Evolutionary conservation across 179 eudicot species (phyloP).

Genomic region (Silene vulgaris): DNA sequence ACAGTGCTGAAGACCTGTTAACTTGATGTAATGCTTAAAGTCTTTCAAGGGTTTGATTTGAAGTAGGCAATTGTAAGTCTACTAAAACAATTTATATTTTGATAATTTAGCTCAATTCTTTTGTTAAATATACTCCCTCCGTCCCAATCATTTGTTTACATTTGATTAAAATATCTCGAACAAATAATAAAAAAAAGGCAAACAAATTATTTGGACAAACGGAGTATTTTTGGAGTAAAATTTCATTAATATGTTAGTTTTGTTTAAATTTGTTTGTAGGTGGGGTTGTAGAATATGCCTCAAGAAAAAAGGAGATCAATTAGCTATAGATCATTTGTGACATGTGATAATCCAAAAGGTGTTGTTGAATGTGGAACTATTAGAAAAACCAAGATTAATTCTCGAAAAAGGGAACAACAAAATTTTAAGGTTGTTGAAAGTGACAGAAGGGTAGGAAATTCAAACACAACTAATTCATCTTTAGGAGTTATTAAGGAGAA

Average conservation of each 20-base stretch:
- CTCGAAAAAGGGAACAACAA: conserved; percentile 36
- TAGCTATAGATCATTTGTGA: conserved; percentile 72
- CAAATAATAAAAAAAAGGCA: no score
- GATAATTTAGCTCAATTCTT: neutral
- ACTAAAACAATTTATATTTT: neutral
- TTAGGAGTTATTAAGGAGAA: conserved; percentile 22
- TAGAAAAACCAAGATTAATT: conserved; percentile 47
- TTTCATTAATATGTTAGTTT: neutral
- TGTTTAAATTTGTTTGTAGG: neutral
- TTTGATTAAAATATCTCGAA: no score
- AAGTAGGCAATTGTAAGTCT: conserved; percentile 12
- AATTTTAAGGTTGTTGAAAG: conserved; percentile 25
- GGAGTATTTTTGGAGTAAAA: neutral
- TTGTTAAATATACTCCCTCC: neutral
- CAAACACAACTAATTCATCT: conserved; percentile 14
- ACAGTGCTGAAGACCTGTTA: conserved; percentile 17
- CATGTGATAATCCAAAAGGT: conserved; percentile 82
- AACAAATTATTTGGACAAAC: no score
- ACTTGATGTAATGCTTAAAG: conserved; percentile 20
- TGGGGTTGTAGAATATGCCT: conserved; percentile 52
- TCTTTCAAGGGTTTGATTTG: conserved; percentile 19
- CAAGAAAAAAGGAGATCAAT: conserved; percentile 60
- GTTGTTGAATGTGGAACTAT: conserved; percentile 57
- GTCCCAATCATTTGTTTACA: no score
- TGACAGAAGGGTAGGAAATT: conserved; percentile 20